phyloP scores from a whole-genome alignment of 257 asterid species.

The Fraxinus excelsior region DNA sequence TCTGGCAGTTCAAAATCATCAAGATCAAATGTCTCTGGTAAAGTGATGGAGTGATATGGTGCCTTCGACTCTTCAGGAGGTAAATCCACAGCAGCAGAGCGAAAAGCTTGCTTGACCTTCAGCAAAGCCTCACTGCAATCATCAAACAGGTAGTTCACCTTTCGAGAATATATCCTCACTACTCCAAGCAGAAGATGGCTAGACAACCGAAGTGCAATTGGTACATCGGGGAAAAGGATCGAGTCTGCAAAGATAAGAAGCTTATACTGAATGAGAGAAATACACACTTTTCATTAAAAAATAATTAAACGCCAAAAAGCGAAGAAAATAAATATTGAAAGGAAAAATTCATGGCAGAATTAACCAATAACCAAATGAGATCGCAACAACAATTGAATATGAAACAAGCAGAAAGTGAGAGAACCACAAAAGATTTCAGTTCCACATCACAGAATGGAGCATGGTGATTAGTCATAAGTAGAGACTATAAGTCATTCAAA shows the following conservation, averaged over 20 bases:
- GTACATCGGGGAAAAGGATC: constrained; percentile 91
- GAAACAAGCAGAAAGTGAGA: constrained; percentile 5
- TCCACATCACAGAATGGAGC: neutral
- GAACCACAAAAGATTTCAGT: neutral
- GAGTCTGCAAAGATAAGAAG: constrained; percentile 67
- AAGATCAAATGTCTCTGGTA: constrained; percentile 98
- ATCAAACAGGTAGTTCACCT: constrained; percentile 96
- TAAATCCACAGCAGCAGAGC: constrained; percentile 94
- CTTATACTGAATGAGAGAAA: constrained; percentile 13
- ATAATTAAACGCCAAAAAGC: constrained; percentile 9
- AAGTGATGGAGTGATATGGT: constrained; percentile 94
- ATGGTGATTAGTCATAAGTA: neutral
- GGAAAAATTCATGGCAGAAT: neutral
- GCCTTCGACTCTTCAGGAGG: constrained; percentile 99
- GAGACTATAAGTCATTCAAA: neutral
- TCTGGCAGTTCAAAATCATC: constrained; percentile 99
- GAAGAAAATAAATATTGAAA: constrained; percentile 4
- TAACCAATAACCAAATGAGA: constrained; percentile 1
- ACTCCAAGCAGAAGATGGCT: constrained; percentile 99
- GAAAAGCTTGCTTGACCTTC: constrained; percentile 95
- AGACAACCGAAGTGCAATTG: constrained; percentile 94
- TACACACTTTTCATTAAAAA: neutral
- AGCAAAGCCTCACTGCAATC: constrained; percentile 98
- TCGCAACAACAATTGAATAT: constrained; percentile 14
- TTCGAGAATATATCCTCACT: constrained; percentile 88